Evolutionary conservation across 768 basidiomycete species (phyloP), one percentile per base, ranked within the genome.

Genomic region (Collybiopsis confluens): DNA sequence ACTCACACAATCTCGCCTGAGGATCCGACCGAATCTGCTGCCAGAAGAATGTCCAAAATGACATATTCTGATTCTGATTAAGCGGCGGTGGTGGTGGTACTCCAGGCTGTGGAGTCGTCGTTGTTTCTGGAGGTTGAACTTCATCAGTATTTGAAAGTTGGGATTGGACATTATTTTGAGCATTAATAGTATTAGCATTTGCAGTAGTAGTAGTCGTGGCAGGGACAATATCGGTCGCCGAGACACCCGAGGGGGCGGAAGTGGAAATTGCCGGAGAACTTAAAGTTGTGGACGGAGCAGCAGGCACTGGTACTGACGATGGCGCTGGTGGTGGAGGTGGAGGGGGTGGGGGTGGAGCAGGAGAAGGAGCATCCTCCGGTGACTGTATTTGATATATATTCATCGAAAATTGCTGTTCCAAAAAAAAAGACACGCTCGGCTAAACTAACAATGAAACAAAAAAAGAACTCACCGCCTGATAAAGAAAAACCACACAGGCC

Each of bases 331-430:
- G 33, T 23, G 56, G 45, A 9, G 58, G 2, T 18, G 53, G 15
- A 26, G 62, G 60, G 26, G 67, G 55, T 44, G 67, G 48, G n/a
- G 70, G 61, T n/a, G 69, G 54, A 21, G 66, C 58, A 6, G 70
- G 63, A 11, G 68, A 41, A 0, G 68, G 56, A 10, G 68, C 68
- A 56, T 84, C 79, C 64, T 92, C 90, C 7, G 89, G 88, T 0
- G 83, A 80, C 74, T 95, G 93, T 18, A 94, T 83, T 59, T 91
- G 86, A 58, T 88, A 82, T 3, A 94, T 81, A 16, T 92, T 73
- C 33, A 87, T 81, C 0, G 86, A 80, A 61, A 92, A 92, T 86
- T 93, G 88, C 93, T 96, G 46, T n/a, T 35, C 15, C 23, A 10
- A 30, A 45, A 45, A 7, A 43, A 4, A 28, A n/a, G 3, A 56